A percentile compares a stretch with the other conserved stretches of the same genome.
These are phyloP conservation scores for Termitomyces titanicus DNA, from an alignment of 768 basidiomycete species.

Conservation along the genomic window DNA sequence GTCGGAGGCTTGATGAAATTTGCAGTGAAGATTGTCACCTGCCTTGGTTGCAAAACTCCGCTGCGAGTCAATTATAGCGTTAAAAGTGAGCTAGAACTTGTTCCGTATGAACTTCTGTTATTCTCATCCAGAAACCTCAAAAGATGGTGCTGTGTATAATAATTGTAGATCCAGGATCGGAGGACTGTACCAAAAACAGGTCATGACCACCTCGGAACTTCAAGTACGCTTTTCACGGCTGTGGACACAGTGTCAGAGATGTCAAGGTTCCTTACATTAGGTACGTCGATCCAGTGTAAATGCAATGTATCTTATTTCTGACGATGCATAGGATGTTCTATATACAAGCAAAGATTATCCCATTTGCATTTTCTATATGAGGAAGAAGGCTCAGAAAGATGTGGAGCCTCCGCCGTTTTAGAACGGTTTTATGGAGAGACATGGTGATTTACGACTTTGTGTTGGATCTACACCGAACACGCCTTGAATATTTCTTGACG, in stretches of 20 bases:
- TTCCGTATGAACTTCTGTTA: neutral
- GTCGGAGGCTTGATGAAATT: constrained; percentile 99
- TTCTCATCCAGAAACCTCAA: neutral
- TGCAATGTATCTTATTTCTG: neutral
- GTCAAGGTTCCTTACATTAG: constrained; percentile 97
- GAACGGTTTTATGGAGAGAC: constrained; percentile 80
- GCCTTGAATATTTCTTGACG: no score
- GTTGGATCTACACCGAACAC: neutral
- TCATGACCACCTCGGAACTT: constrained; percentile 63
- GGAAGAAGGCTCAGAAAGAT: constrained; percentile 98
- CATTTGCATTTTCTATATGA: constrained; percentile 98
- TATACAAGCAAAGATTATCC: constrained; percentile 98
- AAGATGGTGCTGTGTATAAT: constrained; percentile 91
- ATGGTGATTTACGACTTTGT: constrained; percentile 45
- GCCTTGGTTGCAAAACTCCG: constrained; percentile 93
- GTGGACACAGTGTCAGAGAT: constrained; percentile 99
- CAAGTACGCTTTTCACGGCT: constrained; percentile 92
- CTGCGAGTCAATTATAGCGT: constrained; percentile 74
- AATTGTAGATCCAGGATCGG: constrained; percentile 85
- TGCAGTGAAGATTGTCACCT: constrained; percentile 92
- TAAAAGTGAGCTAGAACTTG: constrained; percentile 41
- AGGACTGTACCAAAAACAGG: constrained; percentile 94
- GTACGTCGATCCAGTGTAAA: constrained; percentile 27
- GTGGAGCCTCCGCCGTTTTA: constrained; percentile 76
- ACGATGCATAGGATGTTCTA: constrained; percentile 72